Evolutionary conservation across 768 basidiomycete genomes (phyloP).

Genomic region (Macrolepiota albuminosa): DNA sequence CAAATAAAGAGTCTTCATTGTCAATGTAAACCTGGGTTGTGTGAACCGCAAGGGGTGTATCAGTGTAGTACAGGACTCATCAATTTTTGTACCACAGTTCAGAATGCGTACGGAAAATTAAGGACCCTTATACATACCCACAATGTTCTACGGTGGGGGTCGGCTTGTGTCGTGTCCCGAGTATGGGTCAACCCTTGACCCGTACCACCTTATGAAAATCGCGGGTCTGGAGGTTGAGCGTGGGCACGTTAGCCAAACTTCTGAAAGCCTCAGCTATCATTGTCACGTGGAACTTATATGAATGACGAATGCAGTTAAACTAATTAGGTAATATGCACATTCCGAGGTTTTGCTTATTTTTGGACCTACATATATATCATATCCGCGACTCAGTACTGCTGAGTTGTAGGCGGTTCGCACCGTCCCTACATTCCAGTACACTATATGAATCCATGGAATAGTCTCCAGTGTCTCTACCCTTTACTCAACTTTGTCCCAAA

Average conservation of each 20-base stretch:
- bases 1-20: background rate
- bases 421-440: background rate
- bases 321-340: background rate
- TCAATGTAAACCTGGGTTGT: background rate
- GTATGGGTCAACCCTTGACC: background rate
- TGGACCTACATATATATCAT: background rate
- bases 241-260: background rate
- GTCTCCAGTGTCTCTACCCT: background rate
- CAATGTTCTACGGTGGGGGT: background rate
- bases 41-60: background rate
- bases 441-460: background rate
- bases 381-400: background rate
- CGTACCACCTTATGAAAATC: background rate
- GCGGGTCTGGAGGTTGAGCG: background rate
- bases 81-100: background rate
- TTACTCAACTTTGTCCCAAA: background rate
- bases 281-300: too few relatives aligned
- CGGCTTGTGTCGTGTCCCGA: background rate
- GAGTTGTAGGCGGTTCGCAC: background rate
- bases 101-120: background rate
- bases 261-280: background rate
- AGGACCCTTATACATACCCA: background rate
- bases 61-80: background rate
- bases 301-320: background rate
- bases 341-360: background rate